Conservation (phyloP, 73 alveolate genomes). For the Loxodes magnus region DNA sequence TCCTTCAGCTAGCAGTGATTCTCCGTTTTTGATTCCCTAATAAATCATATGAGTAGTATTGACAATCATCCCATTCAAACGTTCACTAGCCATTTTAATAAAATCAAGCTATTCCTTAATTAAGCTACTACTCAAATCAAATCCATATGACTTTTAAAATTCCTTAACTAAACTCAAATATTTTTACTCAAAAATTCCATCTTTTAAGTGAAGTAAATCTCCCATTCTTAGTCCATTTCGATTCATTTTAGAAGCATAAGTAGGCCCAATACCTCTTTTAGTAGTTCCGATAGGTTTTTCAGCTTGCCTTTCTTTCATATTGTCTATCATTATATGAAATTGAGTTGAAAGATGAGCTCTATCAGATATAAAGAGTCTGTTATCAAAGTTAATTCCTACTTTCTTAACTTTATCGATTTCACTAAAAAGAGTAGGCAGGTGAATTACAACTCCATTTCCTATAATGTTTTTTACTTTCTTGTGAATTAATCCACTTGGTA, state of each 20-base stretch:
- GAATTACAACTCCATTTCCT: constrained; percentile 93
- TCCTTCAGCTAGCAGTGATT: constrained; percentile 77
- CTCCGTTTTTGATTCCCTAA: constrained; percentile 28
- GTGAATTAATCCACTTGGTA: constrained; percentile 93
- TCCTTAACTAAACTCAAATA: constrained; percentile 15
- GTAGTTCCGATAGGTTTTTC: constrained; percentile 68
- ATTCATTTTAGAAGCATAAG: constrained; percentile 60
- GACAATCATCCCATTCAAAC: constrained; percentile 48
- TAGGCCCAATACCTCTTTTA: constrained; percentile 94
- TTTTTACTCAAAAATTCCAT: constrained; percentile 47
- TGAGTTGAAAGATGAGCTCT: constrained; percentile 72
- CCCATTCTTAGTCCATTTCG: constrained; percentile 83
- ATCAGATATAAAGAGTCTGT: constrained; percentile 47
- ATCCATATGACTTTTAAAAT: constrained; percentile 8
- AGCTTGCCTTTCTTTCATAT: constrained; percentile 32
- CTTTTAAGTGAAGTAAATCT: constrained; percentile 72
- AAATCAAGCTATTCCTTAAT: constrained; percentile 37
- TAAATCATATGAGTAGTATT: constrained; percentile 44
- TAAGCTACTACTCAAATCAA: constrained; percentile 21
- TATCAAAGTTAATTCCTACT: constrained; percentile 41
- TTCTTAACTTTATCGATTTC: constrained; percentile 64
- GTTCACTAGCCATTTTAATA: constrained; percentile 39
- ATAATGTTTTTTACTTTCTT: constrained; percentile 55
- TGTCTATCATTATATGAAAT: constrained; percentile 30
- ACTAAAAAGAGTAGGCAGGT: constrained; percentile 31